Conservation (phyloP, 176 grass and related monocot species). For the Aegilops longissima region DNA sequence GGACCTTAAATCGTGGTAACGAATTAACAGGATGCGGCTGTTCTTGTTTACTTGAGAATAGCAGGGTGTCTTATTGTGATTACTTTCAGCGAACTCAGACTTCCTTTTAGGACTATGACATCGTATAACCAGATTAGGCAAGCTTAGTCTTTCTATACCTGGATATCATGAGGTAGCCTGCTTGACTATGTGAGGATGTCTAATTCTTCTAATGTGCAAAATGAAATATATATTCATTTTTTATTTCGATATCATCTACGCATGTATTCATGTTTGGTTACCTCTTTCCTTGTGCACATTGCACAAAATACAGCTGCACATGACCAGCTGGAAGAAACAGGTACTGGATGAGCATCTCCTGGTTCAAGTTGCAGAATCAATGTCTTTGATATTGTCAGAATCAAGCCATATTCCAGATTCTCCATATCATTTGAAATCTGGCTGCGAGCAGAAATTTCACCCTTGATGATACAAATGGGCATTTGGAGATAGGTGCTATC, state of each 20-base stretch:
- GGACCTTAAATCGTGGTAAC: background rate
- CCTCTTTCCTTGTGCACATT: background rate
- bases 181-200: background rate
- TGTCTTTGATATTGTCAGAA: slow-evolving; percentile 36
- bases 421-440: slow-evolving; percentile 12
- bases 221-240: background rate
- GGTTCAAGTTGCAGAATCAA: background rate
- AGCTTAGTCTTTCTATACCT: slow-evolving; percentile 8
- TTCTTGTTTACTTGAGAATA: slow-evolving; percentile 14
- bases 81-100: slow-evolving; percentile 8
- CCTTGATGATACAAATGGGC: background rate
- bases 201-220: background rate
- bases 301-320: slow-evolving; percentile 11
- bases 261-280: slow-evolving; percentile 27
- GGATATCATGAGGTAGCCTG: background rate
- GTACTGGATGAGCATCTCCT: slow-evolving; percentile 10
- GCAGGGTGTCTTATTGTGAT: slow-evolving; percentile 11
- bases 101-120: slow-evolving; percentile 1
- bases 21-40: background rate
- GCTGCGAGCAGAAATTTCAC: slow-evolving; percentile 11
- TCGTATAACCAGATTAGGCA: slow-evolving; percentile 15
- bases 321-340: background rate
- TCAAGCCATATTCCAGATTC: slow-evolving; percentile 31
- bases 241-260: background rate
- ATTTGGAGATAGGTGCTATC: slow-evolving; percentile 19